A percentile compares a stretch with the other conserved stretches of the same genome.
phyloP scores from a whole-genome alignment of 2,329 filamentous ascomycete genomes.

The Penicillium palitans region DNA sequence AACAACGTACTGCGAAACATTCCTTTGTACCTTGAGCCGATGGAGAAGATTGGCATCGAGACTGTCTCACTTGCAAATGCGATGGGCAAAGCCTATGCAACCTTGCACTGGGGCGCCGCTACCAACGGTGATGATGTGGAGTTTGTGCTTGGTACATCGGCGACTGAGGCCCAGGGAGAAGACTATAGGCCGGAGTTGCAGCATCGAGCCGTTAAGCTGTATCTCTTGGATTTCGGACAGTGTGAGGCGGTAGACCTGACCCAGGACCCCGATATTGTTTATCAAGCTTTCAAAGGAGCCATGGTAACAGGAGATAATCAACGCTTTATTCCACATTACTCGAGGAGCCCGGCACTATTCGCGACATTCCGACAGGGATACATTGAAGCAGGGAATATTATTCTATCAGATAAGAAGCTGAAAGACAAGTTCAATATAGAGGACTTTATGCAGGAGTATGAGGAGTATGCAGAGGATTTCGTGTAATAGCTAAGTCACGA shows the following conservation, averaged over 20 bases:
- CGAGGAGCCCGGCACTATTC: slow-evolving; percentile 20
- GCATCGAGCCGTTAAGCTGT: not conserved
- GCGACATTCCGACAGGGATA: slow-evolving; percentile 13
- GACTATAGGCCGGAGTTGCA: not conserved
- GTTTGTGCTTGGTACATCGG: slow-evolving; percentile 16
- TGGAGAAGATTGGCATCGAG: slow-evolving; percentile 8
- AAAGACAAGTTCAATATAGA: slow-evolving; percentile 3
- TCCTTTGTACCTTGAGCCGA: slow-evolving; percentile 6
- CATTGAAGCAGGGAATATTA: slow-evolving; percentile 3
- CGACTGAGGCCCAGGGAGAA: not conserved
- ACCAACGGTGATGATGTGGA: slow-evolving; percentile 16
- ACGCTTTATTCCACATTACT: slow-evolving; percentile 9
- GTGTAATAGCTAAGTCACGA: not conserved
- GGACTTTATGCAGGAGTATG: slow-evolving; percentile 15
- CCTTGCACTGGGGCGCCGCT: slow-evolving; percentile 13
- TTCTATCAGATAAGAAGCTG: slow-evolving; percentile 1
- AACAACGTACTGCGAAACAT: slow-evolving; percentile 4
- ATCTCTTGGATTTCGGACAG: not conserved
- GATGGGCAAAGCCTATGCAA: slow-evolving; percentile 15
- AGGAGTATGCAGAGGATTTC: slow-evolving; percentile 17
- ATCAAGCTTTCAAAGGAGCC: slow-evolving; percentile 19
- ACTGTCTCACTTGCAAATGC: slow-evolving; percentile 2
- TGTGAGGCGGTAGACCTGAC: not conserved
- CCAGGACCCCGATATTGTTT: not conserved
- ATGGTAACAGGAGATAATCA: slow-evolving; percentile 18